Conservation (phyloP, 1,139 yeast species). For the Yamadazyma songkhlaensis region DNA sequence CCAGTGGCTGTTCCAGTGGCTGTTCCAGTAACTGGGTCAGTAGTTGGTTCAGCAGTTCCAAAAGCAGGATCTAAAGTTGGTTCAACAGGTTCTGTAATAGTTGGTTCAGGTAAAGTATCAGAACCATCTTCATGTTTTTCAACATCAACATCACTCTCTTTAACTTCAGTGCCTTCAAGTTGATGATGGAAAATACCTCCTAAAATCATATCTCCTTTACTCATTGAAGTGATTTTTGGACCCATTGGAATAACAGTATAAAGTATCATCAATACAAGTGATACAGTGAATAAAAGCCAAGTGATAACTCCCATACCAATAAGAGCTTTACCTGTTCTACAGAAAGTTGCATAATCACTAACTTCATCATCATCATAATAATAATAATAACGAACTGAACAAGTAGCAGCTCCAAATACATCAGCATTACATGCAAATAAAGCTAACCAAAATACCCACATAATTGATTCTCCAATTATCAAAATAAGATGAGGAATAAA, state of each 20-base stretch:
- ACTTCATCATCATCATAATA: not conserved
- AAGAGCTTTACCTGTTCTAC: constrained; percentile 26
- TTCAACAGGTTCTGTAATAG: constrained; percentile 1
- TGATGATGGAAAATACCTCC: constrained; percentile 5
- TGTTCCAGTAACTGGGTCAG: not conserved
- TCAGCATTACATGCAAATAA: constrained; percentile 25
- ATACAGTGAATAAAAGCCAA: constrained; percentile 25
- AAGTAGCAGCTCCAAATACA: constrained; percentile 20
- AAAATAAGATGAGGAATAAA: constrained; percentile 16
- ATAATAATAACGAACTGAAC: constrained; percentile 12
- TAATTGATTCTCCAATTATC: constrained; percentile 20
- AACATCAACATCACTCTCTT: constrained; percentile 4
- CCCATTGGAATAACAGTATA: constrained; percentile 22
- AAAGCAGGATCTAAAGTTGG: constrained; percentile 1
- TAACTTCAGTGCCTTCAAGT: not conserved
- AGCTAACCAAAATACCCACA: constrained; percentile 25
- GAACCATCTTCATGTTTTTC: constrained; percentile 2
- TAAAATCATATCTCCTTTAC: constrained; percentile 1
- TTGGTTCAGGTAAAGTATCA: not conserved
- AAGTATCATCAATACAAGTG: constrained; percentile 20
- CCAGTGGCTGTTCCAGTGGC: too few species aligned
- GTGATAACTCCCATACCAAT: constrained; percentile 28
- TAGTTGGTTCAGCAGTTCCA: not conserved
- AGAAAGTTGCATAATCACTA: constrained; percentile 10
- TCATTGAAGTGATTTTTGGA: not conserved